These are phyloP conservation scores for Solanum hybrid DNA, from an alignment of 305 asterid species.

Conservation along the genomic window DNA sequence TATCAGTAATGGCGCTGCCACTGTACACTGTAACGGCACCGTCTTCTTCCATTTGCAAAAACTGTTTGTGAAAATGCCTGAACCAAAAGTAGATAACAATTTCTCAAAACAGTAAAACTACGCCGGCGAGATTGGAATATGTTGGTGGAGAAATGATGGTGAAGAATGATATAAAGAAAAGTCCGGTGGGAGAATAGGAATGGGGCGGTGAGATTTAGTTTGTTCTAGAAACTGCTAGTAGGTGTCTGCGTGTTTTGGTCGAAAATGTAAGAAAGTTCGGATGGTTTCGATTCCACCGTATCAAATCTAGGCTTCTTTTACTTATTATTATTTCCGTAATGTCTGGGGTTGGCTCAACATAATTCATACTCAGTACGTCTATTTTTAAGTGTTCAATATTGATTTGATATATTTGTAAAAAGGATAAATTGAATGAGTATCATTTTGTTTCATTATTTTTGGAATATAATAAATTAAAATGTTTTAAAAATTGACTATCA, in stretches of 20 bases:
- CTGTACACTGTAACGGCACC: conserved; percentile 69
- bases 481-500: not conserved
- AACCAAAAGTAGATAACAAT: not conserved
- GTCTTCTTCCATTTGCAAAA: conserved; percentile 58
- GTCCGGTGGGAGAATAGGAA: not conserved
- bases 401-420: not conserved
- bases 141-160: not conserved
- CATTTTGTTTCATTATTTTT: too few species aligned
- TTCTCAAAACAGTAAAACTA: not conserved
- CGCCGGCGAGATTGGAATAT: not conserved
- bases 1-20: conserved; percentile 51
- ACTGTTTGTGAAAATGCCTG: conserved; percentile 17
- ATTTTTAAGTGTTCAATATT: not conserved
- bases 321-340: not conserved
- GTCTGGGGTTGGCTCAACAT: not conserved
- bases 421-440: not conserved
- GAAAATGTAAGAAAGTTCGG: conserved; percentile 29
- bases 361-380: not conserved
- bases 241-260: not conserved
- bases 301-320: not conserved
- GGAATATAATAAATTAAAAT: not conserved
- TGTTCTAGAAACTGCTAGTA: conserved; percentile 6
- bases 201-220: conserved; percentile 2
- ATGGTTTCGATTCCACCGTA: not conserved
- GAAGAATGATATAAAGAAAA: not conserved